Evolutionary conservation across 129 eudicot species (phyloP).

Genomic region (Flaveria brownii): DNA sequence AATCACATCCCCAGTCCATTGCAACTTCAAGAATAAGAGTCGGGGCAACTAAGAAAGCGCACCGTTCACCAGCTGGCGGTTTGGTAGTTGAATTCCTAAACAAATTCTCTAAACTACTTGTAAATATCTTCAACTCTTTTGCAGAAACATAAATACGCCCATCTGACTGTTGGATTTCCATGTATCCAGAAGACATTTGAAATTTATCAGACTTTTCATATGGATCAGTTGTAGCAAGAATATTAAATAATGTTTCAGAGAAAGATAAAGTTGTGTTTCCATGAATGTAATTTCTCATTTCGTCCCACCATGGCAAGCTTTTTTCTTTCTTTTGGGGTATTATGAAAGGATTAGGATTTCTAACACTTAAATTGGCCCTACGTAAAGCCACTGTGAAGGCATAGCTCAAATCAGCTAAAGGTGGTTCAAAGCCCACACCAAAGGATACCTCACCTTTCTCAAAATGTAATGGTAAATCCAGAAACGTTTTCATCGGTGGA

Average conservation of each 20-base stretch:
- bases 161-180: slow-evolving; percentile 93
- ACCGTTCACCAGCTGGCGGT: slow-evolving; percentile 52
- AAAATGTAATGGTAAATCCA: slow-evolving; percentile 75
- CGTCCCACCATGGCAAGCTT: slow-evolving; percentile 99
- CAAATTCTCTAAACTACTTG: slow-evolving; percentile 82
- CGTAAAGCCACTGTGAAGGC: slow-evolving; percentile 95
- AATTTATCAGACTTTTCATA: slow-evolving; percentile 78
- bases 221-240: slow-evolving; percentile 87
- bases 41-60: slow-evolving; percentile 70
- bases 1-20: slow-evolving; percentile 96
- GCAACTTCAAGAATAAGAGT: slow-evolving; percentile 59
- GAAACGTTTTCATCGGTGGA: slow-evolving; percentile 83
- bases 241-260: slow-evolving; percentile 51
- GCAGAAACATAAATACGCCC: slow-evolving; percentile 64
- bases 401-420: slow-evolving; percentile 80
- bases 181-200: slow-evolving; percentile 51
- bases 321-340: slow-evolving; percentile 82
- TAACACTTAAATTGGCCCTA: slow-evolving; percentile 78
- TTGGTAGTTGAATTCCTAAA: slow-evolving; percentile 50
- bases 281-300: slow-evolving; percentile 88
- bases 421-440: slow-evolving; percentile 92
- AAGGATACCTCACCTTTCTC: slow-evolving; percentile 75
- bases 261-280: slow-evolving; percentile 62
- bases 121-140: slow-evolving; percentile 64
- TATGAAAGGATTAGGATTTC: slow-evolving; percentile 60